Evolutionary conservation across 164 flowering plant species (phyloP).

Genomic region (Santalum album): DNA sequence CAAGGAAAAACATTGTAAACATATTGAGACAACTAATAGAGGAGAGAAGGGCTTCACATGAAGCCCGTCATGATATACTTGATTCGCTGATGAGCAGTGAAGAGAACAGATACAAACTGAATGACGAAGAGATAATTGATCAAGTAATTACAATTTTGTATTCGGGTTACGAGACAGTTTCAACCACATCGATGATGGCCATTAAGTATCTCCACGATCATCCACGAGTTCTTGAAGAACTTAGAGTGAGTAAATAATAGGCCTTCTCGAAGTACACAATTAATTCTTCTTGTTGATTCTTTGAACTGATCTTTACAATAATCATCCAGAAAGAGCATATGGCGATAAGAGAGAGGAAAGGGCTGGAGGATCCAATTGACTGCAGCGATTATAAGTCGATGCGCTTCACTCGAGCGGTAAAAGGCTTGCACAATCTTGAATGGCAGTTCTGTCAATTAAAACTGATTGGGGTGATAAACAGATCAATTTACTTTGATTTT

Average conservation of each 20-base stretch:
- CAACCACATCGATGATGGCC: slow-evolving; percentile 72
- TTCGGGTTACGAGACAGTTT: slow-evolving; percentile 72
- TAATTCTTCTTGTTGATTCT: not conserved
- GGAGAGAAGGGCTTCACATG: slow-evolving; percentile 42
- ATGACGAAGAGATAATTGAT: slow-evolving; percentile 56
- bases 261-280: not conserved
- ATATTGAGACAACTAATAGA: slow-evolving; percentile 31
- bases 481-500: too few relatives aligned
- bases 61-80: slow-evolving; percentile 43
- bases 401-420: slow-evolving; percentile 47
- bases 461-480: too few relatives aligned
- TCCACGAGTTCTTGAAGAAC: slow-evolving; percentile 50
- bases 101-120: slow-evolving; percentile 29
- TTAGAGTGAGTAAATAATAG: slow-evolving; percentile 36
- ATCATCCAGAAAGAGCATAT: slow-evolving; percentile 35
- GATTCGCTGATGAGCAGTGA: slow-evolving; percentile 35
- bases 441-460: too few relatives aligned
- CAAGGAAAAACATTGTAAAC: slow-evolving; percentile 34
- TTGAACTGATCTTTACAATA: not conserved
- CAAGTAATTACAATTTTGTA: slow-evolving; percentile 50
- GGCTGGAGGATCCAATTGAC: slow-evolving; percentile 26
- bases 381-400: slow-evolving; percentile 46
- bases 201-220: slow-evolving; percentile 68
- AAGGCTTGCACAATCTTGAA: slow-evolving; percentile 3
- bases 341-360: slow-evolving; percentile 29